Conservation (phyloP, 805 yeast species). For the Lachancea fermentati region DNA sequence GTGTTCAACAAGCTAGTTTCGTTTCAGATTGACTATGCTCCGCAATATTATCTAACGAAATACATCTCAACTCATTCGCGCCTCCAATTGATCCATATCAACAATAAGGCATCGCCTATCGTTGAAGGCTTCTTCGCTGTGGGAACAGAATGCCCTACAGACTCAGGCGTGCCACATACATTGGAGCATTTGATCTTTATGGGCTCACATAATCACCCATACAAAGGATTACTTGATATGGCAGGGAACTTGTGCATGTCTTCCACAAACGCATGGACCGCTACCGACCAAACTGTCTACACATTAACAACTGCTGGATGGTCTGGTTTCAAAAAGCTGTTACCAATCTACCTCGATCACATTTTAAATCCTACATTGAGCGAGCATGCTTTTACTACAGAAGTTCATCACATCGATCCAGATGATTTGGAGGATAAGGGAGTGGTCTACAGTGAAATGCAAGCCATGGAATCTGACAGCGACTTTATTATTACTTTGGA, state of each 20-base stretch:
- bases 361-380: conserved; percentile 77
- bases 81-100: conserved; percentile 67
- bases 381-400: conserved; percentile 87
- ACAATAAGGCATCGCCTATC: conserved; percentile 72
- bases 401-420: conserved; percentile 92
- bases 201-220: conserved; percentile 89
- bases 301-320: conserved; percentile 91
- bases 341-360: conserved; percentile 90
- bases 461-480: conserved; percentile 77
- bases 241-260: conserved; percentile 81
- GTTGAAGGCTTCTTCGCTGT: conserved; percentile 94
- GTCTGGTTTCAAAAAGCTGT: conserved; percentile 80
- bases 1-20: conserved; percentile 40
- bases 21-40: conserved; percentile 71
- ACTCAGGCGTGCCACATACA: conserved; percentile 93
- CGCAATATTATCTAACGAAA: conserved; percentile 55
- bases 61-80: conserved; percentile 82
- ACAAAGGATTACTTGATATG: conserved; percentile 83
- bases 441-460: conserved; percentile 97
- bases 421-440: conserved; percentile 81
- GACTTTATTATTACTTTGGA: conserved; percentile 60
- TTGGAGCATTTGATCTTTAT: conserved; percentile 89
- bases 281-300: conserved; percentile 91
- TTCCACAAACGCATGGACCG: conserved; percentile 94
- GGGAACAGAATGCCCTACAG: conserved; percentile 83